These are phyloP conservation scores for Aspergillus versicolor DNA, from an alignment of 2,329 filamentous ascomycete genomes.

Conservation along the genomic window DNA sequence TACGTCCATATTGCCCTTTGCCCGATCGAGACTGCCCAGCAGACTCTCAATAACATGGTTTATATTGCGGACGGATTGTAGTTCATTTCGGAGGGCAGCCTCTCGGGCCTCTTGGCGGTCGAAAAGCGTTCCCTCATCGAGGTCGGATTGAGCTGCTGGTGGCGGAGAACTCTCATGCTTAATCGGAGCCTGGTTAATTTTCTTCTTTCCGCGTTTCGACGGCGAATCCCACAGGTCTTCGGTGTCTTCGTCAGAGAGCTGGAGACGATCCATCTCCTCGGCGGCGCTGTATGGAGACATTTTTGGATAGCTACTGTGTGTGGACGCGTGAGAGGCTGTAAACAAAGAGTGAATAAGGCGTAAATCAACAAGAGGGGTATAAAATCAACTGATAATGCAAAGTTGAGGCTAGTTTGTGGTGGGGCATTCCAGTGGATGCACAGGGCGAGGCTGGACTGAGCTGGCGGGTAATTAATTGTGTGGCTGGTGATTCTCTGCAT, in stretches of 20 bases:
- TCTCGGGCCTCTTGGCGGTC: constrained; percentile 70
- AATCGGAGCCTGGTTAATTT: constrained; percentile 26
- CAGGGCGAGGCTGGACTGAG: background rate
- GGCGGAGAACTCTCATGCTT: constrained; percentile 40
- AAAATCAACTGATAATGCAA: background rate
- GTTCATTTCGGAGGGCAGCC: constrained; percentile 70
- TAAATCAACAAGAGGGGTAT: background rate
- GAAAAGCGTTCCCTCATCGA: constrained; percentile 55
- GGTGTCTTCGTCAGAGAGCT: constrained; percentile 55
- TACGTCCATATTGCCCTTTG: constrained; percentile 53
- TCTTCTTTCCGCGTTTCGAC: constrained; percentile 40
- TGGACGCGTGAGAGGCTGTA: background rate
- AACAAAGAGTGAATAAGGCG: background rate
- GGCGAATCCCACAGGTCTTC: constrained; percentile 61
- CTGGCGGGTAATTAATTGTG: constrained; percentile 8
- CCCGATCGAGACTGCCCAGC: constrained; percentile 45
- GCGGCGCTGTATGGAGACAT: constrained; percentile 40
- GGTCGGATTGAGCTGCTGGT: constrained; percentile 34
- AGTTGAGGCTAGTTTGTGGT: constrained; percentile 4
- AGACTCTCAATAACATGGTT: constrained; percentile 78
- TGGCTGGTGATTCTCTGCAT: constrained; percentile 10
- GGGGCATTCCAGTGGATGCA: background rate
- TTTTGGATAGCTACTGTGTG: background rate
- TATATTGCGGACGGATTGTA: constrained; percentile 79
- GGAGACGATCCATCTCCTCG: constrained; percentile 52